Base-by-base conservation (phyloP, 768 basidiomycete genomes). In the Tylopilus rubrobrunneus region DNA sequence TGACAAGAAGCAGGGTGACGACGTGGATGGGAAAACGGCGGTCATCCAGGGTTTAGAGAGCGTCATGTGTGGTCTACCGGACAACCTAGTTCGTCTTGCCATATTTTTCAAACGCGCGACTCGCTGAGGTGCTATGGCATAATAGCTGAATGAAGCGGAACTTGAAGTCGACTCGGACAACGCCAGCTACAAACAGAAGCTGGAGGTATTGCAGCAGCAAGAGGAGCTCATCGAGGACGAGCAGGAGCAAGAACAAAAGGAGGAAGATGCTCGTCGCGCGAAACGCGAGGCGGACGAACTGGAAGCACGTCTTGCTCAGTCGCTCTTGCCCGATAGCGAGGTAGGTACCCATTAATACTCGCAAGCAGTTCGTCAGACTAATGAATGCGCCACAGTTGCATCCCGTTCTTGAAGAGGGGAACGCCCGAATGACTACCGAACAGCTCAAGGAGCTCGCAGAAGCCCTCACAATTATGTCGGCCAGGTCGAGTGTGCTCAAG, bases 191-290 rank as follows among this genome's bases (percentile, higher is more conserved):
- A 96, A 97, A 77, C 92, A 98, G 77, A 97, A 96, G 73, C 82
- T 99, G 51, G 97, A 98, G 58, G 96, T 99, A 25, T 75, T 99
- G 67, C 92, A 97, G 63, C 92, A 99, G 63, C 97, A 99, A 71
- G 92, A 99, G 68, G 97, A 99, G 70, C 91, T 99, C 56, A 99
- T 99, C 67, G 95, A 99, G 67, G 97, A 99, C 69, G 97, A 99
- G 73, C 85, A 94, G 59, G 97, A 98, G 68, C 97, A 99, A 71
- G 97, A 99, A 58, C 87, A 95, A 71, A 89, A 94, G 73, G 92
- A 92, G 68, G 89, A 93, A 68, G 85, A 89, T 67, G 89, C 92
- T n/a, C 86, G 92, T 40, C 87, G 89, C 52, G 87, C 86, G 43
- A 85, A 85, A 67, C 84, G 85, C 62, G 92, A 89, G 70, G 82